Base-by-base conservation (phyloP, 2,329 filamentous ascomycete species). In the Camptophora hylomeconis region DNA sequence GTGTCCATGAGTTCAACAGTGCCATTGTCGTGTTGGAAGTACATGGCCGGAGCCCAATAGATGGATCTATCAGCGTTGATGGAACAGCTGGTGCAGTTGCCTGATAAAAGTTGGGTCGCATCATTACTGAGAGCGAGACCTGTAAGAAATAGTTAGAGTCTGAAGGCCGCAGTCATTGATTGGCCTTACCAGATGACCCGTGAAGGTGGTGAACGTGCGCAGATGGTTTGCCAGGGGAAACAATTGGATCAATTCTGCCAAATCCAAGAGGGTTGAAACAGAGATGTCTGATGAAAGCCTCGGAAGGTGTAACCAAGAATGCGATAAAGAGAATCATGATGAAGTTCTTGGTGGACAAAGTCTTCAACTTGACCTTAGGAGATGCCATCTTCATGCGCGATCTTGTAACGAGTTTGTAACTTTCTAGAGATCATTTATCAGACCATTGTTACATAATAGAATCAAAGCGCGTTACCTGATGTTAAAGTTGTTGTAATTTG, bases 231-330 rank as follows among this genome's bases (percentile, higher is more conserved):
- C 72, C 75, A 3, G 67, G 67, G 34, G 71, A 65, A 32, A 89
- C 64, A 32, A 93, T 63, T 11, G 83, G 83, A 49, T 93, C 83
- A 21, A 92, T 62, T 33, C 81, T 71, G 27, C 72, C 78, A 33
- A 81, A 52, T 38, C 74, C 80, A 40, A 74, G 63, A 25, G 69
- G 67, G 32, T 73, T 75, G 42, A 71, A 77, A 55, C 83, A 93
- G 45, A 82, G 78, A 68, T 93, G 80, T 50, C 84, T 81, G 81
- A 81, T 93, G 56, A 93, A 93, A 35, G 79, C 84, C 43, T 67
- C 49, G 25, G 61, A 63, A n/a, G 46, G 38, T 17, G 40, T 37
- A 3, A 48, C 42, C 11, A 53, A 49, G 33, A 56, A 42, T 21
- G 20, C 11, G n/a, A 17, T 6, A 15, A 16, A n/a, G 23, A 31